Percentiles rank a stretch among this genome's conserved stretches.
Evolutionary conservation across 495 filamentous ascomycete species (phyloP).

Genomic region (Aspergillus affinis): DNA sequence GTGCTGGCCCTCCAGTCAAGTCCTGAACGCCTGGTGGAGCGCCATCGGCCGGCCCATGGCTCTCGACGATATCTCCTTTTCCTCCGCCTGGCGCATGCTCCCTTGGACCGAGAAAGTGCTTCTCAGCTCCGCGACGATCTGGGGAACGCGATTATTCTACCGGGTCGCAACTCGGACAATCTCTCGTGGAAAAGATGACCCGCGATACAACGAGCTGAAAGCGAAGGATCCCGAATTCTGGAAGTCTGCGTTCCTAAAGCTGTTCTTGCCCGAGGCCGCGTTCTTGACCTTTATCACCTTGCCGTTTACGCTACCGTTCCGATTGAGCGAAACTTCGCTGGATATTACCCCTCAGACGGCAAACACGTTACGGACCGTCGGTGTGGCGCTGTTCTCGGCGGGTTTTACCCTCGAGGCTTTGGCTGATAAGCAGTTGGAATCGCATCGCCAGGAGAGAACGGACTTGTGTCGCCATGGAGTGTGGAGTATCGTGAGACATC

Average conservation of each 20-base stretch:
- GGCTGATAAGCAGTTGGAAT: conserved; percentile 52
- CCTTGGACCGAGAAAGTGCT: conserved; percentile 52
- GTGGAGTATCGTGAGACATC: conserved; percentile 60
- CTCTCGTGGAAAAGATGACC: conserved; percentile 51
- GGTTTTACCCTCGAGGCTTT: conserved; percentile 55
- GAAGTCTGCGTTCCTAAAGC: conserved; percentile 46
- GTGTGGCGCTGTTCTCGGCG: conserved; percentile 52
- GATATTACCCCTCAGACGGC: conserved; percentile 9
- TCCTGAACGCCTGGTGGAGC: conserved; percentile 59
- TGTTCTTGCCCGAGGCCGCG: conserved; percentile 29
- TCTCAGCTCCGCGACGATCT: conserved; percentile 51
- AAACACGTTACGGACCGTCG: conserved; percentile 39
- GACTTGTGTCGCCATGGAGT: conserved; percentile 52
- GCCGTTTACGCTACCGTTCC: conserved; percentile 55
- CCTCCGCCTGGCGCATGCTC: conserved; percentile 41
- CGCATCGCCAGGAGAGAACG: conserved; percentile 32
- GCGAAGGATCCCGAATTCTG: conserved; percentile 49
- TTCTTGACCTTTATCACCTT: conserved; percentile 53
- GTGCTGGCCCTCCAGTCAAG: conserved; percentile 54
- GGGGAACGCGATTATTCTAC: conserved; percentile 54
- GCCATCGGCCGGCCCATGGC: conserved; percentile 49
- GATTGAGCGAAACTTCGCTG: conserved; percentile 17
- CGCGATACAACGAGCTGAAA: conserved; percentile 51
- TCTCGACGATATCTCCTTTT: conserved; percentile 36
- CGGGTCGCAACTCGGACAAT: conserved; percentile 46